Base-by-base conservation (phyloP, 1,139 yeast genomes). In the Tardiomyces depauwii region DNA sequence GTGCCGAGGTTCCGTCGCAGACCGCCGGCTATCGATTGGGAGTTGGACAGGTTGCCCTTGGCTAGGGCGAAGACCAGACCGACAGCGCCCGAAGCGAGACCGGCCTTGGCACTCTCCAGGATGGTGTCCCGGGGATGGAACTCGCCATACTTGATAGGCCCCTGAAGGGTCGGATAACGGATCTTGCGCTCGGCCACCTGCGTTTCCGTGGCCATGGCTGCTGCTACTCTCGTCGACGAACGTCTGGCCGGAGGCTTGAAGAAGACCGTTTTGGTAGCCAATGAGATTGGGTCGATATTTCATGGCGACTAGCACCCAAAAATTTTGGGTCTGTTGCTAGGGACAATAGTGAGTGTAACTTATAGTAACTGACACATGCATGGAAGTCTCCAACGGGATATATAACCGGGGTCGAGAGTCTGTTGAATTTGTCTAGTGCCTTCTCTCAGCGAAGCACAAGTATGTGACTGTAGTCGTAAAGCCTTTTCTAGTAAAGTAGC, bases 31-130 rank as follows among this genome's bases (percentile, higher is more conserved):
- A 48, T 49, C 14, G 57, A 44, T 32, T 54, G 55, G 27, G 54
- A 47, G 23, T 61, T 56, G 41, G 61, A 28, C 36, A 71, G 54
- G n/a, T 68, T 60, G 55, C 69, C 67, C 49, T 61, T 57, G 18
- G 67, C 60, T 12, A 71, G 67, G 23, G 70, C 71, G 32, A 67
- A 61, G 45, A 67, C 53, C 19, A 67, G 52, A 18, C 74, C 74
- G 44, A 65, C 64, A 38, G 65, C 57, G 25, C 63, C 65, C 2
- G 77, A 70, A 45, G 64, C 59, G 13, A 64, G 57, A 6, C 70
- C 67, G 5, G 73, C 66, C 42, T 67, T 65, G 43, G 67, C 59
- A 7, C 77, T 64, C 44, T 63, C 65, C 30, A 58, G 61, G 42
- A 73, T 56, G 2, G 80, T 73, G 57, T 75, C 72, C 42, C 69